Percentiles rank a stretch among this genome's conserved stretches.
Conservation (phyloP, 352 stramenopile genomes). For the Globisporangium paddicum region DNA sequence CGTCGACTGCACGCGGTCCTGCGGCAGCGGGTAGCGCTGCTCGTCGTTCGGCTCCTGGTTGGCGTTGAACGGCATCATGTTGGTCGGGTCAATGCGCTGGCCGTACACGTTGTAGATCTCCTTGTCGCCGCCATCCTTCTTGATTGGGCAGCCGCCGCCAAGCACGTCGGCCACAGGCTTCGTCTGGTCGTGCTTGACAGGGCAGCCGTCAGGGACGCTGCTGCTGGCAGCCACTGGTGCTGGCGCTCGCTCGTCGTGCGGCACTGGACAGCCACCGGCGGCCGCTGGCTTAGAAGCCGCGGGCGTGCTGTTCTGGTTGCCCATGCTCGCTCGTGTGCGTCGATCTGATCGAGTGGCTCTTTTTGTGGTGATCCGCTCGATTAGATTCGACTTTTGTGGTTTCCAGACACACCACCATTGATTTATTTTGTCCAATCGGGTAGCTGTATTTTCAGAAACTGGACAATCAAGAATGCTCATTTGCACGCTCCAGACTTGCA, state of each 20-base stretch:
- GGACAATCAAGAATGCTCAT: too few species aligned
- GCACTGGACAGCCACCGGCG: constrained; percentile 37
- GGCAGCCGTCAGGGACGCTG: constrained; percentile 48
- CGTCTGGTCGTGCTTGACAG: constrained; percentile 56
- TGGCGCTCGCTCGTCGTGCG: constrained; percentile 33
- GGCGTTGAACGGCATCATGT: constrained; percentile 97
- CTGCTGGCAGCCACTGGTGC: background rate
- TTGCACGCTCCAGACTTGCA: too few species aligned
- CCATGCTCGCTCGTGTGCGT: constrained; percentile 45
- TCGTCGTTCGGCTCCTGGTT: constrained; percentile 92
- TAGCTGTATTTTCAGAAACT: too few species aligned
- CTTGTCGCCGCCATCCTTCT: constrained; percentile 14
- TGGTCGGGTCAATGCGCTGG: constrained; percentile 95
- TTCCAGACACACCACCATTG: too few species aligned
- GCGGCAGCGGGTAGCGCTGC: constrained; percentile 89
- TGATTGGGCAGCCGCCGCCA: constrained; percentile 50
- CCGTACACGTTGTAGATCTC: constrained; percentile 98
- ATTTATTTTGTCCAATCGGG: too few species aligned
- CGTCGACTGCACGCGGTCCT: constrained; percentile 91
- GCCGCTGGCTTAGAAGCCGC: constrained; percentile 5
- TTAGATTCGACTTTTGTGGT: too few species aligned
- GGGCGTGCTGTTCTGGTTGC: constrained; percentile 58
- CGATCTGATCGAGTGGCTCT: background rate
- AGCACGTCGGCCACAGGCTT: constrained; percentile 18
- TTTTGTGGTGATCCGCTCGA: background rate